Percentiles rank a stretch among this genome's conserved stretches.
phyloP scores from a whole-genome alignment of 106 monocot species.

The Dendrobium huoshanense region DNA sequence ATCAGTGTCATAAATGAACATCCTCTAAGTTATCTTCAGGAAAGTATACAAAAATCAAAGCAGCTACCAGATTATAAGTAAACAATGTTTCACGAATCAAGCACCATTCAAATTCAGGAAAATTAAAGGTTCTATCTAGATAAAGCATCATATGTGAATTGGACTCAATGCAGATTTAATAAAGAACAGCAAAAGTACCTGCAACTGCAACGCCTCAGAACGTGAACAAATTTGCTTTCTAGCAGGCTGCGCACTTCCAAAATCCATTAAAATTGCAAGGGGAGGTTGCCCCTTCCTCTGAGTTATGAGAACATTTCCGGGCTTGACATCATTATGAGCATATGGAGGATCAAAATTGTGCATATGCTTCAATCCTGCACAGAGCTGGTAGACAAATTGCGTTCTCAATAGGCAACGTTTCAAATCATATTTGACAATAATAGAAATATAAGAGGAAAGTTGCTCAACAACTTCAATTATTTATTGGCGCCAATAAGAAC shows the following conservation, averaged over 20 bases:
- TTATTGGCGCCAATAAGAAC: neutral
- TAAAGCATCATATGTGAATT: neutral
- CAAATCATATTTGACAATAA: neutral
- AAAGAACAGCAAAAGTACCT: constrained; percentile 38
- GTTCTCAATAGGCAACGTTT: neutral
- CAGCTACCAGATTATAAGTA: neutral
- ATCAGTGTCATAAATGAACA: neutral
- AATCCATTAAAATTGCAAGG: constrained; percentile 95
- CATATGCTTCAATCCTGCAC: constrained; percentile 95
- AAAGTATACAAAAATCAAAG: neutral
- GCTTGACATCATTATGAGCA: constrained; percentile 96
- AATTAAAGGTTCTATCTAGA: neutral
- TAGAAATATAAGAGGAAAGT: neutral
- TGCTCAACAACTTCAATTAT: neutral
- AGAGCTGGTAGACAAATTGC: constrained; percentile 47
- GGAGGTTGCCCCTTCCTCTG: constrained; percentile 69
- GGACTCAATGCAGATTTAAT: neutral
- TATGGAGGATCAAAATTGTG: constrained; percentile 95
- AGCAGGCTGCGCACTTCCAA: constrained; percentile 87
- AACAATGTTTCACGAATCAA: neutral
- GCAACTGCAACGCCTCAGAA: constrained; percentile 79
- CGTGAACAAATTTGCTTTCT: constrained; percentile 80
- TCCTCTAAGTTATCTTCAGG: neutral
- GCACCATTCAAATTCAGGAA: neutral
- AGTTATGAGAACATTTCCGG: constrained; percentile 92